A percentile compares a stretch with the other conserved stretches of the same genome.
Evolutionary conservation across 2,329 filamentous ascomycete genomes (phyloP).

Genomic region (Colletotrichum kahawae): DNA sequence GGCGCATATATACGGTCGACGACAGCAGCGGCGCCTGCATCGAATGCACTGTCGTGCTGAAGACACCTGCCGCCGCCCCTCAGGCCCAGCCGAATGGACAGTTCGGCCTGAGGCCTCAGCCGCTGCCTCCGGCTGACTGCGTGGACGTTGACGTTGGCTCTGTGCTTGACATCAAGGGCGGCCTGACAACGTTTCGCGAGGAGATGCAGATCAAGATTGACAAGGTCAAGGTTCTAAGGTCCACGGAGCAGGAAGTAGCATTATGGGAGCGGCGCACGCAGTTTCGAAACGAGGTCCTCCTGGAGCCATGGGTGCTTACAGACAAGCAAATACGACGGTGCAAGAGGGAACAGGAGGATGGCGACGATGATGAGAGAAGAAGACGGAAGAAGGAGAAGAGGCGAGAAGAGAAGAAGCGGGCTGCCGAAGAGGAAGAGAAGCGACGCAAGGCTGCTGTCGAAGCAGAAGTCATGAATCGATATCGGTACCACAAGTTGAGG

Average conservation of each 20-base stretch:
- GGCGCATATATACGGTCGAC: conserved; percentile 63
- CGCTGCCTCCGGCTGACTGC: conserved; percentile 23
- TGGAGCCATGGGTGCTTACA: conserved; percentile 59
- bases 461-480: background rate
- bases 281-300: conserved; percentile 57
- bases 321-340: conserved; percentile 54
- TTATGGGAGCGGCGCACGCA: conserved; percentile 62
- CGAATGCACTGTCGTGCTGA: conserved; percentile 43
- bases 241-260: conserved; percentile 61
- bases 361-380: conserved; percentile 36
- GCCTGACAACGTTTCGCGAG: conserved; percentile 50
- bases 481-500: background rate
- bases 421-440: background rate
- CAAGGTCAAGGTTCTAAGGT: conserved; percentile 50
- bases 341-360: conserved; percentile 41
- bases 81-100: background rate
- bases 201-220: conserved; percentile 58
- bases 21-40: conserved; percentile 68
- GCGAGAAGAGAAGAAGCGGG: background rate
- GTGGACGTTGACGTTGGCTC: conserved; percentile 53
- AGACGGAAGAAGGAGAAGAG: conserved; percentile 9
- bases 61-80: conserved; percentile 11
- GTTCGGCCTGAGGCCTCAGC: background rate
- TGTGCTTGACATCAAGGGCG: conserved; percentile 63
- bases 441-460: background rate